Base-by-base conservation (phyloP, 139 green algal species). In the Picochlorum sp. region DNA sequence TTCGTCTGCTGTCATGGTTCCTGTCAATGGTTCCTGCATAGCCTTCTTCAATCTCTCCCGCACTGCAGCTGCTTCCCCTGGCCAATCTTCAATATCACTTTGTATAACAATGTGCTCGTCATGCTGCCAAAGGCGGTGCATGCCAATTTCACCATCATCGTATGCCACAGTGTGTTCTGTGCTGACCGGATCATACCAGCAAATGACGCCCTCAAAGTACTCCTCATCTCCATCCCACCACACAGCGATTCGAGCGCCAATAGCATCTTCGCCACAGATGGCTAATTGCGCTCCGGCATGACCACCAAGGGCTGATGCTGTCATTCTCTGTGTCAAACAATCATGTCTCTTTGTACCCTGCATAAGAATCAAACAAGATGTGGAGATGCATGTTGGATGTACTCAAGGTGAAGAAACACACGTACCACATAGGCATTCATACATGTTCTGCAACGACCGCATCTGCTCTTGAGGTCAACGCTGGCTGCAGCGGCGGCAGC, bases 141-240 rank as follows among this genome's bases (percentile, higher is more conserved):
- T 69, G 45, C 71, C 71, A 45, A 78, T 60, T 60, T 94, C 87
- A 1, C 85, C 85, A 60, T 94, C 87, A 16, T 86, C 75, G 34
- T 94, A 94, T 49, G 31, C 31, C 14, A 94, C 65, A 6, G 87
- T 92, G 79, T 94, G 87, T 13, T 83, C 83, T 26, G 61, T 69
- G 66, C 72, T 84, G 47, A 69, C 82, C n/a, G 60, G 65, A 66
- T 77, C 65, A 80, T 38, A 87, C 65, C 38, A 49, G 49, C 26
- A 73, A 59, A 49, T 66, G 55, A 28, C 23, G 2, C 67, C 62
- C 15, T 60, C 30, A 65, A 77, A 86, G 50, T 66, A 84, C 26
- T 60, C 38, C 34, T 80, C 52, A 52, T 87, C 79, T 14, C 75
- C 67, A 18, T 78, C 65, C 81, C 81, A 87, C 73, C 80, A 87